Evolutionary conservation across 495 filamentous ascomycete species (phyloP).

Genomic region (Penicillium pulvis): DNA sequence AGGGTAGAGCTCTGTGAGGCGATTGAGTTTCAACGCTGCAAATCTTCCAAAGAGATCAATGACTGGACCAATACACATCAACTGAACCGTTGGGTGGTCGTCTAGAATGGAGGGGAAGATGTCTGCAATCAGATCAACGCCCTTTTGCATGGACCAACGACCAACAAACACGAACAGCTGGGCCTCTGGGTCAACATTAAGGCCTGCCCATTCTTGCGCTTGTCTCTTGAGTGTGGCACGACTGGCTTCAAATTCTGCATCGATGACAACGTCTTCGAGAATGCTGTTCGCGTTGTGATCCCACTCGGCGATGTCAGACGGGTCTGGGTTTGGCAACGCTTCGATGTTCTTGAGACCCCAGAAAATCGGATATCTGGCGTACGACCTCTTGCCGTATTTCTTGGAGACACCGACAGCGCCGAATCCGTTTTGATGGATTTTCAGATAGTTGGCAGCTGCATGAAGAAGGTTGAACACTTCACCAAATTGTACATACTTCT

Average conservation of each 20-base stretch:
- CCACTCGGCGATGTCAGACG: conserved; percentile 71
- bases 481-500: conserved; percentile 59
- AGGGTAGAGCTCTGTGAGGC: conserved; percentile 72
- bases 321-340: conserved; percentile 74
- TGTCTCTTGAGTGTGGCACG: conserved; percentile 62
- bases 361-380: conserved; percentile 76
- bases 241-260: conserved; percentile 58
- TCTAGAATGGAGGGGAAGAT: conserved; percentile 72
- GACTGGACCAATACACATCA: conserved; percentile 73
- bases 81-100: conserved; percentile 63
- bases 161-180: conserved; percentile 80
- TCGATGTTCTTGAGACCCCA: conserved; percentile 74
- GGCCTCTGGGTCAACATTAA: conserved; percentile 66
- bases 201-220: conserved; percentile 76
- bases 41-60: conserved; percentile 82
- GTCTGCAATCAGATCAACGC: conserved; percentile 81
- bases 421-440: conserved; percentile 74
- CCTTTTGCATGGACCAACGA: conserved; percentile 79
- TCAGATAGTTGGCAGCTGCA: conserved; percentile 70
- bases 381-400: conserved; percentile 75
- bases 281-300: conserved; percentile 50
- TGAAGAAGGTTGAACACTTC: conserved; percentile 73
- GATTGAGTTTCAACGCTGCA: conserved; percentile 71
- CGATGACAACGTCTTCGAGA: conserved; percentile 56
- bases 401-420: conserved; percentile 74